Percentiles rank a stretch among this genome's conserved stretches.
These are phyloP conservation scores for Chrysosporium keratinophilum DNA, from an alignment of 2,329 filamentous ascomycete species.

Conservation along the genomic window DNA sequence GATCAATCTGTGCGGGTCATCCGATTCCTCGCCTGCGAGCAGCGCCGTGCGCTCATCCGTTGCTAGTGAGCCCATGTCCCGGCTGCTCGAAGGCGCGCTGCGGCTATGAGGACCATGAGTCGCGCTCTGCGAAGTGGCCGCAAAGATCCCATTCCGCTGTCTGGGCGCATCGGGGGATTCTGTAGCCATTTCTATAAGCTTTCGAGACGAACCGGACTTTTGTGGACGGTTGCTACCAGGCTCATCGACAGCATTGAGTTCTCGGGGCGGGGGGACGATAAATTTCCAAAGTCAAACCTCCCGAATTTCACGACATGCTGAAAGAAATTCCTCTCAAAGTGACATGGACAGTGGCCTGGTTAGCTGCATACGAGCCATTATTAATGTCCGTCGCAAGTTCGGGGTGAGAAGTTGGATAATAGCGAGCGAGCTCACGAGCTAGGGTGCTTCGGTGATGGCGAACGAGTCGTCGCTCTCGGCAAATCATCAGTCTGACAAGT, in stretches of 20 bases:
- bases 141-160: not conserved
- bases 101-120: not conserved
- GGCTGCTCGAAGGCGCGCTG: not conserved
- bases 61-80: not conserved
- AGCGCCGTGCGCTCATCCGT: slow-evolving; percentile 10
- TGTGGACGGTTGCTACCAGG: slow-evolving; percentile 1
- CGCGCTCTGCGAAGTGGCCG: not conserved
- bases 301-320: not conserved
- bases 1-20: not conserved
- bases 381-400: not conserved
- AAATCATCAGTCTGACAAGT: too few species aligned
- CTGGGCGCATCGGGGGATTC: not conserved
- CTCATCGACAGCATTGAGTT: not conserved
- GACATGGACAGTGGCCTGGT: not conserved
- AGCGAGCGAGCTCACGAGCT: not conserved
- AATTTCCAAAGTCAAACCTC: not conserved
- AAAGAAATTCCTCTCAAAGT: not conserved
- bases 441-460: not conserved
- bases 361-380: not conserved
- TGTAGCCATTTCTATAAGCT: not conserved
- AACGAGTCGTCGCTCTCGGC: too few species aligned
- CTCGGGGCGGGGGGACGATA: not conserved
- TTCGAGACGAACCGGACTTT: slow-evolving; percentile 1
- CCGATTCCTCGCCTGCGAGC: slow-evolving; percentile 2
- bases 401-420: not conserved